Evolutionary conservation across 164 flowering plant species (phyloP).

Genomic region (Kingdonia uniflora): DNA sequence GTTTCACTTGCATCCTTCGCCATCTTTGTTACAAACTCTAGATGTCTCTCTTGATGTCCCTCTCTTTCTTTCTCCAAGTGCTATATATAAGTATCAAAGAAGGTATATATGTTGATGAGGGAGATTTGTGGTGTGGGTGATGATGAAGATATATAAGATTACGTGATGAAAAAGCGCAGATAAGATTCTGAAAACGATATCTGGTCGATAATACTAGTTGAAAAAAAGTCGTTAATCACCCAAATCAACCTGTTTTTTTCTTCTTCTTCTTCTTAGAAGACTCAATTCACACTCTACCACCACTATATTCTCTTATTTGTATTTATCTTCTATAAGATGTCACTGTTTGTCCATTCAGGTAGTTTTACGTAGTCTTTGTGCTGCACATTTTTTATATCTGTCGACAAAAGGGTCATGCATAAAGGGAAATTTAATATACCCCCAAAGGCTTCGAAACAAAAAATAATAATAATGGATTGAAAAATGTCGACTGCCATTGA

Average conservation of each 20-base stretch:
- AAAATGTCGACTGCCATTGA: no score
- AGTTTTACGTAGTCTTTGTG: no score
- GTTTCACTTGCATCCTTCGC: slow-evolving; percentile 22
- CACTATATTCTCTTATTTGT: slow-evolving; percentile 19
- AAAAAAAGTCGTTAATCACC: slow-evolving; percentile 10
- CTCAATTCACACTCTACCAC: no score
- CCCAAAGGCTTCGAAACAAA: no score
- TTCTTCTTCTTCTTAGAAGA: not conserved
- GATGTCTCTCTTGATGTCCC: slow-evolving; percentile 12
- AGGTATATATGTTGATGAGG: no score
- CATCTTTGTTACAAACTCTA: slow-evolving; percentile 17
- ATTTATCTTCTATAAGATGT: slow-evolving; percentile 9
- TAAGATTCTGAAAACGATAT: slow-evolving; percentile 26
- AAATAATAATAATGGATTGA: no score
- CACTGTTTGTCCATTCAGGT: slow-evolving; percentile 16
- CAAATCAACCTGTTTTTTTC: slow-evolving; percentile 2
- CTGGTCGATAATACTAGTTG: slow-evolving; percentile 2
- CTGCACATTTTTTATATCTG: no score
- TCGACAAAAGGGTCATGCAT: no score
- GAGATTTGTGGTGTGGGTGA: not conserved
- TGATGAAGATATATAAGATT: slow-evolving; percentile 6
- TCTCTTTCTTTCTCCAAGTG: slow-evolving; percentile 9
- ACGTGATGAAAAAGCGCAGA: slow-evolving; percentile 10
- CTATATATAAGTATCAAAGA: slow-evolving; percentile 16
- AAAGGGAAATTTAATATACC: no score